Conservation (phyloP, 352 stramenopile genomes). For the Phytophthora megakarya region DNA sequence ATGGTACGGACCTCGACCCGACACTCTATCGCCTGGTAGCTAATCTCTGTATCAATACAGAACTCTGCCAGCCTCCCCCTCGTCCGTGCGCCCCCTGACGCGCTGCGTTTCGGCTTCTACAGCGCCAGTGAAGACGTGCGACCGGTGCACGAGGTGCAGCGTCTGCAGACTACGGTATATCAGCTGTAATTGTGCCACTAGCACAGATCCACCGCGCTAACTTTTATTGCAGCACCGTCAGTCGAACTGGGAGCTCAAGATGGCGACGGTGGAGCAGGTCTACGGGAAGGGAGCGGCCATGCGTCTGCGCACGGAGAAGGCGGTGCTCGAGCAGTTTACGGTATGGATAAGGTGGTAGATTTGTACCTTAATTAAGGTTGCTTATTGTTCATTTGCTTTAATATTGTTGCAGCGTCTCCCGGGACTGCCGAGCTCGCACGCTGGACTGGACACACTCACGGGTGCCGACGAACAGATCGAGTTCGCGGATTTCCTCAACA, state of each 20-base stretch:
- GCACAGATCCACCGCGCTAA: too few relatives aligned
- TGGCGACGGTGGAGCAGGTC: constrained; percentile 88
- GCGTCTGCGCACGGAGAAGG: constrained; percentile 88
- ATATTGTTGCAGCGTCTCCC: constrained; percentile 64
- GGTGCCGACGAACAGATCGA: constrained; percentile 81
- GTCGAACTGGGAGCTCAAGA: constrained; percentile 88
- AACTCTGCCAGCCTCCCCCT: constrained; percentile 78
- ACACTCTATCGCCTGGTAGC: background rate
- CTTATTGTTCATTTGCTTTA: background rate
- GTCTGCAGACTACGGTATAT: constrained; percentile 76
- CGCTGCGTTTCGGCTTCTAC: constrained; percentile 84
- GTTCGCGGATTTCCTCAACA: constrained; percentile 84
- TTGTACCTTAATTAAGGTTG: background rate
- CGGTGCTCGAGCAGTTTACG: constrained; percentile 84
- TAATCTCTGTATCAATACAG: constrained; percentile 29
- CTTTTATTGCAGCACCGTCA: constrained; percentile 55
- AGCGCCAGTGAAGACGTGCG: constrained; percentile 80
- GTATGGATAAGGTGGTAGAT: constrained; percentile 28
- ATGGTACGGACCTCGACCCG: constrained; percentile 24
- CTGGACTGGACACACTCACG: constrained; percentile 79
- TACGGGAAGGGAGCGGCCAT: constrained; percentile 90
- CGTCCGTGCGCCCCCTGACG: constrained; percentile 80
- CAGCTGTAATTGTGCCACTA: too few relatives aligned
- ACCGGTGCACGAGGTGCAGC: constrained; percentile 85
- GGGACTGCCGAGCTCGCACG: constrained; percentile 76